Evolutionary conservation across 768 basidiomycete species (phyloP), one percentile per base, ranked within the genome.

Genomic region (Cystobasidiopsis lactophilus): DNA sequence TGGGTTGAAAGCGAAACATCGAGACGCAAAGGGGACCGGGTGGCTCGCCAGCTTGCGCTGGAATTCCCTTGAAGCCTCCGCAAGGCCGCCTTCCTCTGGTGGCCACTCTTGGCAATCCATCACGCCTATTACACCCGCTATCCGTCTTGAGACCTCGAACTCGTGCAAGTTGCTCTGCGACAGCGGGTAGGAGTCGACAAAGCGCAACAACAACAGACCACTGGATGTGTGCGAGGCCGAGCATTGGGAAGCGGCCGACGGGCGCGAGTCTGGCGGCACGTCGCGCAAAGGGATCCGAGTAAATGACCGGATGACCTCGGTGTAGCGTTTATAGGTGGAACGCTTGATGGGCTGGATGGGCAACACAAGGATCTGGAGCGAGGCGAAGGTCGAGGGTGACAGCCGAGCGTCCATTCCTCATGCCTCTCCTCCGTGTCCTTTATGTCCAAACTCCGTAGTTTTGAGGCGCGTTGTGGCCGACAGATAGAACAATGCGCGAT

Each of bases 41-140:
- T 74, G 74, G 11, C 74, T 73, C 27, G 73, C 66, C 2, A 81
- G n/a, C 38, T 11, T 5, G 43, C 0, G 47, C 11, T 58, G 53
- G 27, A 57, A 60, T 27, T 55, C 56, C 29, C 57, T 51, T 41
- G 49, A 57, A 5, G 35, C 43, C 13, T 52, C 58, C 26, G 55
- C 26, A 24, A 64, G 31, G 23, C 52, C 55, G 45, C 57, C 62
- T 24, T 54, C 63, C 33, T 56, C 53, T 5, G 40, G 37, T 52
- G 77, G 73, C 27, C 70, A 68, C 55, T 73, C 71, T 11, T 76
- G 74, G 60, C 75, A 80, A 29, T 78, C 74, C 24, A 85, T 77
- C 30, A 98, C 73, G 10, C 89, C 93, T 60, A 98, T 78, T 50
- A 91, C 78, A 21, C 81, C 85, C 18, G 95, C 69, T 2, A 86